Conservation (phyloP, 306 rosid species). For the Corylus avellana region DNA sequence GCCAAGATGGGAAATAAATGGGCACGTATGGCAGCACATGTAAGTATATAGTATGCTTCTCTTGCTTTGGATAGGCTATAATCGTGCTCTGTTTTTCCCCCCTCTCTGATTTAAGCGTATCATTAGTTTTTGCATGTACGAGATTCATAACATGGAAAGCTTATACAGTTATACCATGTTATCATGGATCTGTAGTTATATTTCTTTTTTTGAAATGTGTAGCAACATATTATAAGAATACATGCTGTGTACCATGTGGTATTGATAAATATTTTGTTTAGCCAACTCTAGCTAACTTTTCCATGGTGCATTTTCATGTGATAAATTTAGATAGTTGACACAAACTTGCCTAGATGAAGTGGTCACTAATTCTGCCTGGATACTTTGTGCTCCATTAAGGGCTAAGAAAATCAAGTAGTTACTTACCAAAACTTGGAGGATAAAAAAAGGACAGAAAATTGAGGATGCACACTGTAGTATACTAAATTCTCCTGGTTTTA, state of each 20-base stretch:
- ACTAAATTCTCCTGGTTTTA: too few species aligned
- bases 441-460: neutral
- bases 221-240: neutral
- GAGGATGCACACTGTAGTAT: neutral
- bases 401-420: neutral
- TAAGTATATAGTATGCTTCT: constrained; percentile 48
- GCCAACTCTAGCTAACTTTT: neutral
- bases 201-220: too few species aligned
- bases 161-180: too few species aligned
- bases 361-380: neutral
- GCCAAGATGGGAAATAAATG: constrained; percentile 94
- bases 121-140: too few species aligned
- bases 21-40: constrained; percentile 96
- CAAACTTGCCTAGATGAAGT: neutral
- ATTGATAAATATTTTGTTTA: neutral
- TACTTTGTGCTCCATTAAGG: neutral
- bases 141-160: too few species aligned
- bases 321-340: neutral
- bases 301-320: neutral
- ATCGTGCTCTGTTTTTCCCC: neutral
- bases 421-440: neutral
- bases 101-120: too few species aligned
- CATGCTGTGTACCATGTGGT: neutral
- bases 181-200: too few species aligned
- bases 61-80: constrained; percentile 11